Evolutionary conservation across 1,284 basidiomycete species (phyloP).

Genomic region (Pseudozyma pruni): DNA sequence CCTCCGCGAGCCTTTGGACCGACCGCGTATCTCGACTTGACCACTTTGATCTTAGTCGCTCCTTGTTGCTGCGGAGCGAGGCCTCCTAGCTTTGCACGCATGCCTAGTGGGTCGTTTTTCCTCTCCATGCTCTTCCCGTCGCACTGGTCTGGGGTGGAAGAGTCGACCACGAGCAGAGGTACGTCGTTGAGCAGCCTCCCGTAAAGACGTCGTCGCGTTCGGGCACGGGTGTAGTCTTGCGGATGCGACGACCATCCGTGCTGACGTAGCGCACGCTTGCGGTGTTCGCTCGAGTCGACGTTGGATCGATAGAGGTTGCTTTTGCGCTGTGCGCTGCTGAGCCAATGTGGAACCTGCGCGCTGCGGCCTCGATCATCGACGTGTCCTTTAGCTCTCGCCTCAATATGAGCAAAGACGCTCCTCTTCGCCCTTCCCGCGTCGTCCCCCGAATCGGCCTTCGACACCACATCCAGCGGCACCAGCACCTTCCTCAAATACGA

Average conservation of each 20-base stretch:
- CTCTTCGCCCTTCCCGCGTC: background rate
- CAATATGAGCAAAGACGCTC: slow-evolving; percentile 4
- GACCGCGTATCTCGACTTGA: slow-evolving; percentile 15
- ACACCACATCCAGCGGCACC: slow-evolving; percentile 22
- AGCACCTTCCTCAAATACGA: slow-evolving; percentile 25
- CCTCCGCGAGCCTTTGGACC: slow-evolving; percentile 1
- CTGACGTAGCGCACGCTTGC: background rate
- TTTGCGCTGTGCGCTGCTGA: background rate
- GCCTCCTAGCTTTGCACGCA: slow-evolving; percentile 1
- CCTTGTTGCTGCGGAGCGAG: too few relatives aligned
- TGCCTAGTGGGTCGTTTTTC: slow-evolving; percentile 24
- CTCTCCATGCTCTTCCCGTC: background rate
- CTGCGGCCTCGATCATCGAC: too few relatives aligned
- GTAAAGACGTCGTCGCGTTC: slow-evolving; percentile 28
- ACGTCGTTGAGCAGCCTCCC: slow-evolving; percentile 10
- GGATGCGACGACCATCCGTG: slow-evolving; percentile 40
- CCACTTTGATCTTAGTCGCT: slow-evolving; percentile 3
- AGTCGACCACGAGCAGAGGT: slow-evolving; percentile 9
- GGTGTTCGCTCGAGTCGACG: slow-evolving; percentile 3
- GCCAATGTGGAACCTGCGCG: background rate
- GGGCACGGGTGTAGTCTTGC: slow-evolving; percentile 4
- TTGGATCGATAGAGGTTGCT: slow-evolving; percentile 7
- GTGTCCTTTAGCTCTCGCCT: slow-evolving; percentile 2
- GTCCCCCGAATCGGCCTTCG: too few relatives aligned
- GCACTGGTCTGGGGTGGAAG: background rate